These are phyloP conservation scores for Arctium lappa DNA, from an alignment of 129 eudicot genomes.

Conservation along the genomic window DNA sequence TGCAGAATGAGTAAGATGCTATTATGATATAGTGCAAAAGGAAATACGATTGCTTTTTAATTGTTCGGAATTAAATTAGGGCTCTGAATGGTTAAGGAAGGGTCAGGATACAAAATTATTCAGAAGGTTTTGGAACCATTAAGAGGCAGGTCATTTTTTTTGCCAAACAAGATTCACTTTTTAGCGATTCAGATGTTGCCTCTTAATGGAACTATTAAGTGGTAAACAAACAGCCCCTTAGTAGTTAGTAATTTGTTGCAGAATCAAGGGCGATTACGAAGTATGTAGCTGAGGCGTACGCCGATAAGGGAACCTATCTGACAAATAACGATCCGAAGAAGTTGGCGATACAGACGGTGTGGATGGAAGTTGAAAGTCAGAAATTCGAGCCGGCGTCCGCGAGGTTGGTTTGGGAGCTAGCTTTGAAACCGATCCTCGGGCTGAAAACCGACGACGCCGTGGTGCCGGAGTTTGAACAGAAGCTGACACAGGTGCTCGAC, in stretches of 20 bases:
- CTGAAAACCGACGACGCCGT: slow-evolving; percentile 31
- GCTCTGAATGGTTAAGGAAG: too few relatives aligned
- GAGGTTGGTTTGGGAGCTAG: slow-evolving; percentile 28
- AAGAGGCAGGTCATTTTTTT: too few relatives aligned
- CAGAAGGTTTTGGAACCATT: too few relatives aligned
- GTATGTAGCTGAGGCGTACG: slow-evolving; percentile 31
- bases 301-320: slow-evolving; percentile 36
- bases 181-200: too few relatives aligned
- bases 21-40: too few relatives aligned
- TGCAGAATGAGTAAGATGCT: too few relatives aligned
- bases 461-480: slow-evolving; percentile 35
- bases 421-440: slow-evolving; percentile 36
- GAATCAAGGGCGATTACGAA: slow-evolving; percentile 56
- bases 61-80: too few relatives aligned
- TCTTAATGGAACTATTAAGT: too few relatives aligned
- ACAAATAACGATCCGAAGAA: slow-evolving; percentile 27
- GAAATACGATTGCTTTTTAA: too few relatives aligned
- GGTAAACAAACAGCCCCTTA: too few relatives aligned
- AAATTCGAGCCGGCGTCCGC: slow-evolving; percentile 23
- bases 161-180: too few relatives aligned
- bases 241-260: not conserved
- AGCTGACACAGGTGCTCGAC: slow-evolving; percentile 54
- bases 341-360: slow-evolving; percentile 34
- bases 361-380: slow-evolving; percentile 52
- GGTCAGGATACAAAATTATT: too few relatives aligned